Conservation (phyloP, 345 rosid species). For the Murraya koenigii region DNA sequence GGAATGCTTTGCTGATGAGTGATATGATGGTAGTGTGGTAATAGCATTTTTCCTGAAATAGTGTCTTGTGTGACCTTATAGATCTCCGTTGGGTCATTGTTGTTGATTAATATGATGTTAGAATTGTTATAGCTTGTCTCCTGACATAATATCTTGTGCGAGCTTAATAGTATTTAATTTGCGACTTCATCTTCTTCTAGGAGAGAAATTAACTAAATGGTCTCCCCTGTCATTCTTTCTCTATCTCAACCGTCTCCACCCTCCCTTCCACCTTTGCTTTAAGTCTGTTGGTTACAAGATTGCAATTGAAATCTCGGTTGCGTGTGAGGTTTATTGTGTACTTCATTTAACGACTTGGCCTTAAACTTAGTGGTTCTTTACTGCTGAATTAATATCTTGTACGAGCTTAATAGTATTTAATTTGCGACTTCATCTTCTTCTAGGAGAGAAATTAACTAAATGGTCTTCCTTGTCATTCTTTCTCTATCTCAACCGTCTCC, state of each 20-base stretch:
- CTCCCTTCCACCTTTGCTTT: background rate
- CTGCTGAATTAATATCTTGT: background rate
- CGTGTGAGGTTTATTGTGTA: background rate
- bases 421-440: background rate
- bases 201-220: background rate
- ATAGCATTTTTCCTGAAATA: background rate
- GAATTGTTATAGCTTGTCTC: background rate
- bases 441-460: background rate
- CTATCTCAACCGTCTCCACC: background rate
- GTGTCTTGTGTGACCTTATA: background rate
- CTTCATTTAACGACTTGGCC: constrained; percentile 3
- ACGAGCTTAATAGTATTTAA: background rate
- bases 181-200: background rate
- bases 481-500: background rate
- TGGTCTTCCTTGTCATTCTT: background rate
- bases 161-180: background rate
- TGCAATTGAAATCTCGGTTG: background rate
- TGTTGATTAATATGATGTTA: background rate
- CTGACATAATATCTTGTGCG: background rate
- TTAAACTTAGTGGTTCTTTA: constrained; percentile 7
- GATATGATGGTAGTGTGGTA: background rate
- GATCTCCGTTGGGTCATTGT: background rate
- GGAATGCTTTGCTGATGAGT: background rate
- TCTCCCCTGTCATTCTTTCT: background rate
- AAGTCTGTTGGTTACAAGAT: background rate